A percentile compares a stretch with the other conserved stretches of the same genome.
Conservation (phyloP, 2,329 filamentous ascomycete species). For the Colletotrichum navitas region DNA sequence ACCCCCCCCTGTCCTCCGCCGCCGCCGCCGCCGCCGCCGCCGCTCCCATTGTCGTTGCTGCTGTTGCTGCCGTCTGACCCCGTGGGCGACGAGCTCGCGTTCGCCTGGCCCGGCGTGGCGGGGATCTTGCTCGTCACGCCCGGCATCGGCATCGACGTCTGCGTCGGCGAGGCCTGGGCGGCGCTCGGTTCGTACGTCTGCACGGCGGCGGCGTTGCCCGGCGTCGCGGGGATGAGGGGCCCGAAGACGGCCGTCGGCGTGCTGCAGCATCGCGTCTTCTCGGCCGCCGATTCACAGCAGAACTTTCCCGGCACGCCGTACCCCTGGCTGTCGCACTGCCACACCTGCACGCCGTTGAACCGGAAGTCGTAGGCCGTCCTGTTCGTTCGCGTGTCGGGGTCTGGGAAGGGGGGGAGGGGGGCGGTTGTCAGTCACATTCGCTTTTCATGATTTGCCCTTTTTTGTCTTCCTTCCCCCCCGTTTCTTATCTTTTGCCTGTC, state of each 20-base stretch:
- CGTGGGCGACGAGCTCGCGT: constrained; percentile 3
- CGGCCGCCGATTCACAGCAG: constrained; percentile 39
- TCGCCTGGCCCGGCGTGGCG: constrained; percentile 11
- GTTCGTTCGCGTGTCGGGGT: constrained; percentile 36
- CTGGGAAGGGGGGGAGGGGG: background rate
- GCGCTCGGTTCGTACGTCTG: constrained; percentile 28
- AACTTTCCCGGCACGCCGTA: constrained; percentile 37
- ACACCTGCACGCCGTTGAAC: constrained; percentile 40
- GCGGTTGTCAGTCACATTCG: background rate
- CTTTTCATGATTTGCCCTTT: too few relatives aligned
- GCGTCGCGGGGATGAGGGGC: constrained; percentile 34
- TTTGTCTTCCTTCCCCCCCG: too few relatives aligned
- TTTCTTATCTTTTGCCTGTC: too few relatives aligned
- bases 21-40: background rate
- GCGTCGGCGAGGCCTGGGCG: constrained; percentile 16
- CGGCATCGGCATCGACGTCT: constrained; percentile 14
- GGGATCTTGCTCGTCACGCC: constrained; percentile 20
- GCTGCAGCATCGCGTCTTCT: constrained; percentile 39
- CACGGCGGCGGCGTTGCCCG: constrained; percentile 33
- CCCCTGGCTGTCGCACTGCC: constrained; percentile 34
- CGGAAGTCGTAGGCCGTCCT: constrained; percentile 36
- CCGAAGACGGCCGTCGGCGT: constrained; percentile 35
- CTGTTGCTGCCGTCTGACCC: background rate
- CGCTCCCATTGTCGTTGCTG: too few relatives aligned
- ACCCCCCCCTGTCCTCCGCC: constrained; percentile 3